Evolutionary conservation across 768 basidiomycete genomes (phyloP), one percentile per base, ranked within the genome.

Genomic region (Pleurotus tuber-regium): DNA sequence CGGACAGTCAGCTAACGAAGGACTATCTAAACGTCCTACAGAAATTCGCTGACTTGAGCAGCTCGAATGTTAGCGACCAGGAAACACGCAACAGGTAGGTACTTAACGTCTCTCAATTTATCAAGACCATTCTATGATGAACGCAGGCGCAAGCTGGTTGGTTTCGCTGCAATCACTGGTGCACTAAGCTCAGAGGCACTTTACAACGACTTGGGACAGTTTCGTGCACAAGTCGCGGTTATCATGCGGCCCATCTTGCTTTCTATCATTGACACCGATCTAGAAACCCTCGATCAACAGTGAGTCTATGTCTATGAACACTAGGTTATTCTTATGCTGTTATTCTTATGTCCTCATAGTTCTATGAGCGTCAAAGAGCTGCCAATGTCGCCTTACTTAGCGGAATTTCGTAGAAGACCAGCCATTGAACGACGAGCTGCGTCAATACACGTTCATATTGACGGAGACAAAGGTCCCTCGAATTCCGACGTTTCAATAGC

Each of bases 381-480:
- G 33, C 78, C 90, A 1, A 77, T 75, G 2, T 92, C 92, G 1
- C 82, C 86, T 1, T 94, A 90, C 65, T 72, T 95, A 58, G 82
- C 82, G 10, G 92, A 95, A 62, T 96, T 94, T 59, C 81, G 91
- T 29, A 84, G 84, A 4, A 76, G 88, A 50, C 92, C 94, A 9
- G 71, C 84, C 2, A 72, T 84, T 11, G 89, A 95, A 64, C 74
- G 94, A 49, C 82, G 90, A 25, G 93, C 94, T 0, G 87, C 89
- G 4, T 96, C 93, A 1, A 87, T 97, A 11, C 93, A 95, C 63
- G 71, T 87, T 7, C 93, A 96, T 63, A 69, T 93, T 12, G 88
- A 95, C 57, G 93, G 93, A 8, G 90, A 97, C 60, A 81, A 84
- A 43, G 93, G 93, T 0, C 92, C 94, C 21, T 79, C 84, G 1